phyloP scores from a whole-genome alignment of 2,329 filamentous ascomycete species.

The Fusarium sp. region DNA sequence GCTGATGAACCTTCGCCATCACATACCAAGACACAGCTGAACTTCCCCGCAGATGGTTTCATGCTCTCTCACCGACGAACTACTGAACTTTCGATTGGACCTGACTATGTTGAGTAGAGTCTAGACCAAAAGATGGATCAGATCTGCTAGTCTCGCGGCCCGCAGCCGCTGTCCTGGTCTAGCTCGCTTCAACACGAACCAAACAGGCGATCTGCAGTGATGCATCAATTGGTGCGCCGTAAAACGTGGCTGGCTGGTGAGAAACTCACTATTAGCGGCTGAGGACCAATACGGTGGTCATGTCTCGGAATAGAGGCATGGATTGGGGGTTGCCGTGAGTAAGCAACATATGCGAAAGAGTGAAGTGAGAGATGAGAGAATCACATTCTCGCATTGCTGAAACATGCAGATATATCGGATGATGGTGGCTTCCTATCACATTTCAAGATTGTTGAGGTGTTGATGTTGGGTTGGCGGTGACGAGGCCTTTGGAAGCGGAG shows the following conservation, averaged over 20 bases:
- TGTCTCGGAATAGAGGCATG: background rate
- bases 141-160: conserved; percentile 17
- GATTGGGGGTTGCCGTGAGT: background rate
- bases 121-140: conserved; percentile 1
- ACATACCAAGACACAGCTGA: conserved; percentile 9
- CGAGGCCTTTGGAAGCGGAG: background rate
- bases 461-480: background rate
- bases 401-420: background rate
- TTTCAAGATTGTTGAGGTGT: background rate
- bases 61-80: background rate
- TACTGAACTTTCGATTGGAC: background rate
- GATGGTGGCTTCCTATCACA: background rate
- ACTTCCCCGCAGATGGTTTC: background rate
- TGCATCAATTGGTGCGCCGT: background rate
- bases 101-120: background rate
- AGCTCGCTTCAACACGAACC: background rate
- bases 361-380: background rate
- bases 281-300: background rate
- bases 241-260: conserved; percentile 1
- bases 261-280: conserved; percentile 2
- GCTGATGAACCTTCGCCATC: background rate
- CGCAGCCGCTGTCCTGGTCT: conserved; percentile 14
- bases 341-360: background rate
- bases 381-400: background rate
- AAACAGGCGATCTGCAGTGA: background rate